Evolutionary conservation across 805 yeast genomes (phyloP).

Genomic region (Metschnikowia shivogae): DNA sequence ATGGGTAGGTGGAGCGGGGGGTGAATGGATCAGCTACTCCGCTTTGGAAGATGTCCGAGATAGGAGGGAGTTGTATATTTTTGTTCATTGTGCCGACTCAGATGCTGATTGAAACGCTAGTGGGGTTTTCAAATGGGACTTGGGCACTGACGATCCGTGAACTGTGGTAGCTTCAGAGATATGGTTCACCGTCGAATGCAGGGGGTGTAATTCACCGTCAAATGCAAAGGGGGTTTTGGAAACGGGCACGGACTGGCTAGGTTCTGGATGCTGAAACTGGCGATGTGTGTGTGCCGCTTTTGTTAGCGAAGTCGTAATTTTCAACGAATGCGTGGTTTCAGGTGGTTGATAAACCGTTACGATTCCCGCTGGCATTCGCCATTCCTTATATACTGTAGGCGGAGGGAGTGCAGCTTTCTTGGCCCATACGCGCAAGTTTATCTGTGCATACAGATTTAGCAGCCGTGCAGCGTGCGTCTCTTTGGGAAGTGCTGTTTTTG

Average conservation of each 20-base stretch:
- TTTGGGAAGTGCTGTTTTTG: background rate
- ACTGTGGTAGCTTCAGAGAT: too few relatives aligned
- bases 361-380: too few relatives aligned
- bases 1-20: conserved; percentile 8
- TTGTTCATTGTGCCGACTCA: conserved; percentile 9
- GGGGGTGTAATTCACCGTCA: too few relatives aligned
- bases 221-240: too few relatives aligned
- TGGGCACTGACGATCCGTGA: too few relatives aligned
- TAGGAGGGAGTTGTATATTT: conserved; percentile 39
- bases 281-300: too few relatives aligned
- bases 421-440: conserved; percentile 5
- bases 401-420: conserved; percentile 1
- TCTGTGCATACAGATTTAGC: conserved; percentile 2
- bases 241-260: too few relatives aligned
- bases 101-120: background rate
- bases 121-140: background rate
- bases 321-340: too few relatives aligned
- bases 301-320: too few relatives aligned
- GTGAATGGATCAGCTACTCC: conserved; percentile 4
- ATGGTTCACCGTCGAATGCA: too few relatives aligned
- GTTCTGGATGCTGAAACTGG: too few relatives aligned
- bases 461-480: conserved; percentile 1
- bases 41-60: conserved; percentile 33
- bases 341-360: too few relatives aligned
- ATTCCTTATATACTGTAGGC: background rate